A percentile compares a stretch with the other conserved stretches of the same genome.
Evolutionary conservation across 352 stramenopile species (phyloP).

Genomic region (Globisporangium recalcitrans): DNA sequence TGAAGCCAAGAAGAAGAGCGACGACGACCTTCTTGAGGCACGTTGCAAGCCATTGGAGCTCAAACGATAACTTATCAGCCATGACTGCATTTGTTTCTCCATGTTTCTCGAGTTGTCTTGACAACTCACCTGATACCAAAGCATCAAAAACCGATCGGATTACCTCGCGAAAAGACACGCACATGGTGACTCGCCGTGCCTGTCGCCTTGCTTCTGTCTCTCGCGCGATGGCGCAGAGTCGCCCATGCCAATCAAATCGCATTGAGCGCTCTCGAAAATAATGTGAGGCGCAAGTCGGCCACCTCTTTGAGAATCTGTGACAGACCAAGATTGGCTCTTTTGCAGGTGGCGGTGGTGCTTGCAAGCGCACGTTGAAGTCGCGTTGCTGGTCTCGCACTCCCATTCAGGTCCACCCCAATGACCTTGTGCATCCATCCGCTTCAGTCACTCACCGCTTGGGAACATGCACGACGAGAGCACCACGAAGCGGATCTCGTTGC

Average conservation of each 20-base stretch:
- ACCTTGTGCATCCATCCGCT: background rate
- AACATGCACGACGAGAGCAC: no score
- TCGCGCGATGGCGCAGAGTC: no score
- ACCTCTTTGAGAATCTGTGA: background rate
- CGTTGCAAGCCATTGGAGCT: no score
- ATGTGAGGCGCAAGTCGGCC: background rate
- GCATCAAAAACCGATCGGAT: background rate
- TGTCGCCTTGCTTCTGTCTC: background rate
- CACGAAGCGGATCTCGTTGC: no score
- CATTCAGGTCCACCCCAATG: no score
- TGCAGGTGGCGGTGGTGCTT: background rate
- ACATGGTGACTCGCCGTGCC: background rate
- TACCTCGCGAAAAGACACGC: background rate
- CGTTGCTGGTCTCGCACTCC: no score
- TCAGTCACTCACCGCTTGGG: background rate
- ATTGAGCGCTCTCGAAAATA: background rate
- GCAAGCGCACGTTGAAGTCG: background rate
- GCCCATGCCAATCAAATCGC: background rate
- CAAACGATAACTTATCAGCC: constrained; percentile 8
- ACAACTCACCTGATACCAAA: background rate
- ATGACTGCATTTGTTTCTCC: background rate
- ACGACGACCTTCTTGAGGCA: no score
- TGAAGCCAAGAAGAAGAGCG: constrained; percentile 16
- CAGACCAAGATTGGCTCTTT: background rate
- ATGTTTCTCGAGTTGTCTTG: background rate